Evolutionary conservation across 2,329 filamentous ascomycete species (phyloP).

Genomic region (Tolypocladium tundrense): DNA sequence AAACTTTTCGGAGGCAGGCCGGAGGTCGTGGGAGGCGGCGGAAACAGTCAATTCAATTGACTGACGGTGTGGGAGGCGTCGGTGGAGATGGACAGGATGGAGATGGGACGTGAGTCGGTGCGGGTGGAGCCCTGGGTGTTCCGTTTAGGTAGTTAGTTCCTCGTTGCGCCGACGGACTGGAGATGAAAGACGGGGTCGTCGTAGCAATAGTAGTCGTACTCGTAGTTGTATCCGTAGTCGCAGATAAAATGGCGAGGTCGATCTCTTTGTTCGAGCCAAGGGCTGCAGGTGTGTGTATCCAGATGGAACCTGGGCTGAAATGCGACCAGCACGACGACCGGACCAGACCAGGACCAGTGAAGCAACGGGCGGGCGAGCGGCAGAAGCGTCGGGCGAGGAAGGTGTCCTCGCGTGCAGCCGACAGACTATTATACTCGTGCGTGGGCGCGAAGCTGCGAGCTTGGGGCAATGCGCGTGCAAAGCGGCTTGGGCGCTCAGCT

Average conservation of each 20-base stretch:
- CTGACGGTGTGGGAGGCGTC: conserved; percentile 1
- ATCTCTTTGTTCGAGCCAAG: background rate
- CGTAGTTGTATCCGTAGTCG: background rate
- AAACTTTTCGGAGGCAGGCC: conserved; percentile 20
- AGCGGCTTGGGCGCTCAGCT: conserved; percentile 23
- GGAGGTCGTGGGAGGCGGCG: conserved; percentile 13
- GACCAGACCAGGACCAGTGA: background rate
- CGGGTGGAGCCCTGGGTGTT: conserved; percentile 3
- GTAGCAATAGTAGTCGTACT: background rate
- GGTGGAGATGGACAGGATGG: background rate
- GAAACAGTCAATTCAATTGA: conserved; percentile 4
- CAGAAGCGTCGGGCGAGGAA: conserved; percentile 9
- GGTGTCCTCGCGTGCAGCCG: background rate
- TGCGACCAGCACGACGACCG: background rate
- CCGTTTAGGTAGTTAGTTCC: conserved; percentile 1
- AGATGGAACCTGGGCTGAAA: background rate
- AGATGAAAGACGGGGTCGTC: background rate
- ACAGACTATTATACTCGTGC: background rate
- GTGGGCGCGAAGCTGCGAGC: background rate
- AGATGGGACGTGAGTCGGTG: conserved; percentile 5
- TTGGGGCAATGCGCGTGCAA: conserved; percentile 6
- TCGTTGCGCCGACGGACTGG: background rate
- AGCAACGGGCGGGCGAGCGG: conserved; percentile 7
- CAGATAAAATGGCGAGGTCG: background rate
- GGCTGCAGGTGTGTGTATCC: background rate